These are phyloP conservation scores for Ajuga chamaepitys DNA, from an alignment of 257 asterid species.

Conservation along the genomic window DNA sequence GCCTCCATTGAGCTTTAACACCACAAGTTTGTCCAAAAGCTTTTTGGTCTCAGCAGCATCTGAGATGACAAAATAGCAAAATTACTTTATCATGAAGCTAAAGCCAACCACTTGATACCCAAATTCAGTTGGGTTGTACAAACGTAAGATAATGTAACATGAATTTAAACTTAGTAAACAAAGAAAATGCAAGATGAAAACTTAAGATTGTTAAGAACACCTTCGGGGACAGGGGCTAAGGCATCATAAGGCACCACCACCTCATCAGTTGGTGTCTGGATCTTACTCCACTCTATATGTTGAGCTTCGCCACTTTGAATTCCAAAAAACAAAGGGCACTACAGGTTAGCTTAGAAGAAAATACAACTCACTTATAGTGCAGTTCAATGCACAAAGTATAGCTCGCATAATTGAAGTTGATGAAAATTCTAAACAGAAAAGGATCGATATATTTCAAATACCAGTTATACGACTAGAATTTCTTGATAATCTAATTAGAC, in stretches of 20 bases:
- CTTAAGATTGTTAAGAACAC: conserved; percentile 26
- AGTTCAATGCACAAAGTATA: neutral
- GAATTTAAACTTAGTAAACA: neutral
- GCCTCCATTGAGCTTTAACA: conserved; percentile 96
- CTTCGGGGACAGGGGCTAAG: conserved; percentile 73
- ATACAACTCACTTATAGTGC: neutral
- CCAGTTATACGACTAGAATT: neutral
- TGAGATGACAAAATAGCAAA: conserved; percentile 22
- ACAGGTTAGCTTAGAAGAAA: conserved; percentile 9
- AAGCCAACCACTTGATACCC: neutral
- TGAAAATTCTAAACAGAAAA: neutral
- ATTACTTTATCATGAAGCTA: neutral
- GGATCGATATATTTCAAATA: neutral
- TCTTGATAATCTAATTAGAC: neutral
- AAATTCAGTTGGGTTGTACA: neutral
- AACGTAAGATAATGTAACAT: neutral
- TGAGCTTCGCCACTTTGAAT: conserved; percentile 51
- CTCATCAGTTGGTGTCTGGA: conserved; percentile 62
- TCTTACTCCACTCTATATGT: conserved; percentile 56
- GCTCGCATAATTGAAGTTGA: neutral
- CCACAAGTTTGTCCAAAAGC: conserved; percentile 90
- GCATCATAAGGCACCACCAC: conserved; percentile 83
- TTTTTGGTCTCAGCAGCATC: conserved; percentile 63
- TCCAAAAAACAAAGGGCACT: conserved; percentile 11
- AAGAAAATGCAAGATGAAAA: neutral